Evolutionary conservation across 331 rosid genomes (phyloP), one percentile per base, ranked within the genome.

Genomic region (Dryas integrifolia): DNA sequence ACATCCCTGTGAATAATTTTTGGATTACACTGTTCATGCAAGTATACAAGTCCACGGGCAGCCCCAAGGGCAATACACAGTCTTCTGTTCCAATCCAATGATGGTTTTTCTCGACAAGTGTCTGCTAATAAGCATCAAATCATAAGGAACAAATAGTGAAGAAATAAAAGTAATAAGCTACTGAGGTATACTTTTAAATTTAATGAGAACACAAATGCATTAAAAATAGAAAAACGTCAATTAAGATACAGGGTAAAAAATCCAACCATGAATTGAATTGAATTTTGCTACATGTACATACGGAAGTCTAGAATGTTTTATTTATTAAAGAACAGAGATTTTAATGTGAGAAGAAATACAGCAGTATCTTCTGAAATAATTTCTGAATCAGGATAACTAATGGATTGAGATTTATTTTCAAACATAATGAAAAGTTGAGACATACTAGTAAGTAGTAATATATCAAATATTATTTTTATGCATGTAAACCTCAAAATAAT

Each of bases 1-100:
- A 94, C 98, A 76, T 94, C 98, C 77, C 98, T 85, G 76, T 94
- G 98, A 77, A 94, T 94, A 59, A 94, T 94, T 85, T 80, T 94
- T 12, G 97, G 97, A 73, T 88, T 94, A 73, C 96, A 89, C 46
- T 94, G 98, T 69, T 94, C 98, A 2, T 94, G 98, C 74, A 94
- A 86, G 84, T 94, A 94, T 24, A 94, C 73, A n/a, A 94, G 97
- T 51, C 97, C 98, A 0, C 98, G 92, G 6, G 98, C 96, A 24
- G 98, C 88, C 35, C 97, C 98, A 60, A 79, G 80, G 59, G 93
- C 97, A 47, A 91, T 85, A 4, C 18, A 51, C 81, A 88, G 84
- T 74, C 98, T 86, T 72, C 92, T 87, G 83, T 81, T 87, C 98
- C 98, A 95, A 73, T 95, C 95, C 76, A 95, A 81, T n/a, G 92